Conservation (phyloP, 495 filamentous ascomycete genomes). For the Bacidia rubella region DNA sequence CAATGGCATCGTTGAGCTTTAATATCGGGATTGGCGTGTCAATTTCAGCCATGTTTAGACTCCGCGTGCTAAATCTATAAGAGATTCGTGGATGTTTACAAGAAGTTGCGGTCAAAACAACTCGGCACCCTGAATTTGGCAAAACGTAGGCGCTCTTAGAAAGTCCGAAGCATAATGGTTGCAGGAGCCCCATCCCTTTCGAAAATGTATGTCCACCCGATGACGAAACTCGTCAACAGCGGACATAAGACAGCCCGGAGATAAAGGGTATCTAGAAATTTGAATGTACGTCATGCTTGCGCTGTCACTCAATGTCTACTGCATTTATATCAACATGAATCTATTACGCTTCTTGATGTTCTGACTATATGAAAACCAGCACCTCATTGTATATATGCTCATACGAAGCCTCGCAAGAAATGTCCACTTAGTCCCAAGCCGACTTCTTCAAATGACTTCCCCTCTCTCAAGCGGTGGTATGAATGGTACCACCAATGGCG, state of each 20-base stretch:
- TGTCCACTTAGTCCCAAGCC: conserved; percentile 16
- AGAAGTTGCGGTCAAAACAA: too few species aligned
- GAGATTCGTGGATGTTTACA: too few species aligned
- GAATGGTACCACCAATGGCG: conserved; percentile 17
- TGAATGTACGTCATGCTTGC: too few species aligned
- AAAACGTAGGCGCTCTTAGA: not conserved
- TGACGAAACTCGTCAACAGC: too few species aligned
- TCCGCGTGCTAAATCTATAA: not conserved
- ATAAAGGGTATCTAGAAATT: too few species aligned
- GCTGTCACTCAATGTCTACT: too few species aligned
- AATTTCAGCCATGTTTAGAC: conserved; percentile 16
- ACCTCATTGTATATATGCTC: conserved; percentile 25
- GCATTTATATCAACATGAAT: too few species aligned
- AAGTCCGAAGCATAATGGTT: too few species aligned
- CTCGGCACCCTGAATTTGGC: too few species aligned
- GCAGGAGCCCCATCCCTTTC: too few species aligned
- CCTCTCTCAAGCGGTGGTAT: conserved; percentile 30
- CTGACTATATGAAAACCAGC: not conserved
- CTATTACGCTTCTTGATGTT: not conserved
- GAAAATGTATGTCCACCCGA: too few species aligned
- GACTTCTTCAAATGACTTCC: conserved; percentile 39
- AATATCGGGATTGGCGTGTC: conserved; percentile 31
- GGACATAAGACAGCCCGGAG: too few species aligned
- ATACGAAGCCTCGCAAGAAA: conserved; percentile 21
- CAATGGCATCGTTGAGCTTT: conserved; percentile 59